These are phyloP conservation scores for Candida sp. DNA, from an alignment of 1,139 yeast genomes.

Conservation along the genomic window DNA sequence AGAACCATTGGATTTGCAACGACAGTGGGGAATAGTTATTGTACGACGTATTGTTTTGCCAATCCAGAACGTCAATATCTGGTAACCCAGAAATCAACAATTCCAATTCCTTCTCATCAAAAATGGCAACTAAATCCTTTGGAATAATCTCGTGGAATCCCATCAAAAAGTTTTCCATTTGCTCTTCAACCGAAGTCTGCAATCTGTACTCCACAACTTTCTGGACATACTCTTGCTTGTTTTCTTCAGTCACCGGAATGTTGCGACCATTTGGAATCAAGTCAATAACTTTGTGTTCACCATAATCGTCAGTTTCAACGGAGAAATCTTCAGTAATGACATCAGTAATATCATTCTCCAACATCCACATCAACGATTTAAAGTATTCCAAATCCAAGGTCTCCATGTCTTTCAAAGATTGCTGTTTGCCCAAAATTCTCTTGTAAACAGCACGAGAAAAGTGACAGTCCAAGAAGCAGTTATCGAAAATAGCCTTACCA, in stretches of 20 bases:
- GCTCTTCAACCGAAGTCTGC: constrained; percentile 84
- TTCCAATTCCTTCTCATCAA: constrained; percentile 96
- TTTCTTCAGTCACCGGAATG: constrained; percentile 90
- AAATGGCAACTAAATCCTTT: constrained; percentile 82
- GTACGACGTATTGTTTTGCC: constrained; percentile 88
- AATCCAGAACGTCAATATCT: constrained; percentile 93
- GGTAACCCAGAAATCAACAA: constrained; percentile 94
- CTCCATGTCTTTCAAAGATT: constrained; percentile 93
- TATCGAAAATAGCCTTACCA: constrained; percentile 93
- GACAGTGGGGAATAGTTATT: constrained; percentile 86
- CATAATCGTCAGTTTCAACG: constrained; percentile 93
- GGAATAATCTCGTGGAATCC: constrained; percentile 96
- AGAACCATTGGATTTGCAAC: constrained; percentile 94
- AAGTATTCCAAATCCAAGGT: constrained; percentile 91
- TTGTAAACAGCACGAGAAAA: constrained; percentile 96
- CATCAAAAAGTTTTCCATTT: constrained; percentile 80
- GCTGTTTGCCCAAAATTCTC: constrained; percentile 78
- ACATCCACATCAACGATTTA: constrained; percentile 94
- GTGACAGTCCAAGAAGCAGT: constrained; percentile 90
- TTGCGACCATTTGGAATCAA: constrained; percentile 83
- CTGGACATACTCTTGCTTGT: constrained; percentile 89
- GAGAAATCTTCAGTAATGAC: constrained; percentile 96
- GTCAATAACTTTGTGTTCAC: constrained; percentile 82
- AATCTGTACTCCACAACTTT: constrained; percentile 87
- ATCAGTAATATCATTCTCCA: constrained; percentile 96